phyloP scores from a whole-genome alignment of 441 rosid species.

The Euphorbia celastroides region DNA sequence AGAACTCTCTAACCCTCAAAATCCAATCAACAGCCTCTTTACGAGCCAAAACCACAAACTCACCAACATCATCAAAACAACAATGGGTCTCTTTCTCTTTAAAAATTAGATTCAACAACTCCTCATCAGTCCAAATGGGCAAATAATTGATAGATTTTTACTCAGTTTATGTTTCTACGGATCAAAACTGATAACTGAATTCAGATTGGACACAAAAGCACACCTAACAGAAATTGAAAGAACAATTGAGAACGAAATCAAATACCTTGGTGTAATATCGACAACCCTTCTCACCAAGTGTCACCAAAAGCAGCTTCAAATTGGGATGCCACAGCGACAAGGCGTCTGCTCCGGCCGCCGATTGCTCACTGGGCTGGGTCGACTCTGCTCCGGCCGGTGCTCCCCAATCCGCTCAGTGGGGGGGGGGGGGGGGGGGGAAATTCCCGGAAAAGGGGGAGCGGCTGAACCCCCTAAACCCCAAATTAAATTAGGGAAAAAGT shows the following conservation, averaged over 20 bases:
- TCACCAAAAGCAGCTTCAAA: conserved; percentile 75
- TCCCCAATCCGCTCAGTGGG: too few species aligned
- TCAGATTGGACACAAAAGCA: too few species aligned
- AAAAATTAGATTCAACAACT: conserved; percentile 42
- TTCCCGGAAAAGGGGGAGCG: too few species aligned
- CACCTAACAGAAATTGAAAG: too few species aligned
- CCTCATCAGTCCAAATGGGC: conserved; percentile 53
- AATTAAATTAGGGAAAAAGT: too few species aligned
- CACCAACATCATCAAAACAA: conserved; percentile 18
- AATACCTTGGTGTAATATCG: conserved; percentile 85
- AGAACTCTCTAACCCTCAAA: conserved; percentile 36
- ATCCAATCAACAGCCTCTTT: conserved; percentile 59
- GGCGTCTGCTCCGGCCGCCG: conserved; percentile 66
- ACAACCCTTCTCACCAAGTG: conserved; percentile 90
- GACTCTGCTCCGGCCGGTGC: too few species aligned
- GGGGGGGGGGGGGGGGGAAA: too few species aligned
- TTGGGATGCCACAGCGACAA: conserved; percentile 78
- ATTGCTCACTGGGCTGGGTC: too few species aligned
- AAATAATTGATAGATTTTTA: too few species aligned
- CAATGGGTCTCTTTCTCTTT: conserved; percentile 40
- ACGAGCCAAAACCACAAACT: conserved; percentile 32
- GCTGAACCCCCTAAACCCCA: too few species aligned
- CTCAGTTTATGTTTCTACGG: too few species aligned
- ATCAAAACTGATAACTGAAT: too few species aligned
- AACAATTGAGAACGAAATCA: not conserved